phyloP scores from a whole-genome alignment of 2,329 filamentous ascomycete genomes.

The Aspergillus aculeatinus region DNA sequence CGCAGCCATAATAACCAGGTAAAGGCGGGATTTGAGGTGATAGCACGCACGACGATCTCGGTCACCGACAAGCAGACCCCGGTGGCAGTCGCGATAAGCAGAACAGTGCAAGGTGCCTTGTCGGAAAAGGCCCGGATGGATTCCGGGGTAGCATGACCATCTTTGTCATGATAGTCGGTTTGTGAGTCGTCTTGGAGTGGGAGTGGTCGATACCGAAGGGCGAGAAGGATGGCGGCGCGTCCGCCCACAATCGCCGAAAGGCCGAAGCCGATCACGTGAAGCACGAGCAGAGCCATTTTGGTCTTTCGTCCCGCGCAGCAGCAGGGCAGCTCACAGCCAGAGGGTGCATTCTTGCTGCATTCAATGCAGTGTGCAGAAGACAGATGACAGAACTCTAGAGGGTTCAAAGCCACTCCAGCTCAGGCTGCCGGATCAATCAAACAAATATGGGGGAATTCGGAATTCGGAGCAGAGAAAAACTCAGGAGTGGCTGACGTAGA shows the following conservation, averaged over 20 bases:
- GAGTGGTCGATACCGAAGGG: neutral
- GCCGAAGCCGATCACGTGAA: neutral
- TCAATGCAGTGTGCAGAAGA: neutral
- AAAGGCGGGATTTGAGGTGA: neutral
- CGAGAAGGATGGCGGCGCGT: neutral
- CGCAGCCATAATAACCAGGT: neutral
- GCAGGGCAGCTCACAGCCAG: neutral
- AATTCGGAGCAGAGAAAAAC: neutral
- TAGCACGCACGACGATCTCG: neutral
- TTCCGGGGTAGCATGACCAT: neutral
- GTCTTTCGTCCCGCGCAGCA: too few species aligned
- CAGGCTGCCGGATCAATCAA: neutral
- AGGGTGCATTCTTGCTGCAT: neutral
- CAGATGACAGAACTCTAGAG: too few species aligned
- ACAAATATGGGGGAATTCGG: neutral
- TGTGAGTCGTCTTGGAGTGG: neutral
- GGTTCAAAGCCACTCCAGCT: neutral
- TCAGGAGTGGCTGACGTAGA: neutral
- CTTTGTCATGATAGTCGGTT: neutral
- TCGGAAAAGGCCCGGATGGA: neutral
- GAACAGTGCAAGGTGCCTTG: neutral
- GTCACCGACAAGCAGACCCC: neutral
- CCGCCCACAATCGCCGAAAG: neutral
- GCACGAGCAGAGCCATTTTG: neutral
- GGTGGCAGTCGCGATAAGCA: neutral